Base-by-base conservation (phyloP, 2,329 filamentous ascomycete species). In the Ramichloridium luteum region DNA sequence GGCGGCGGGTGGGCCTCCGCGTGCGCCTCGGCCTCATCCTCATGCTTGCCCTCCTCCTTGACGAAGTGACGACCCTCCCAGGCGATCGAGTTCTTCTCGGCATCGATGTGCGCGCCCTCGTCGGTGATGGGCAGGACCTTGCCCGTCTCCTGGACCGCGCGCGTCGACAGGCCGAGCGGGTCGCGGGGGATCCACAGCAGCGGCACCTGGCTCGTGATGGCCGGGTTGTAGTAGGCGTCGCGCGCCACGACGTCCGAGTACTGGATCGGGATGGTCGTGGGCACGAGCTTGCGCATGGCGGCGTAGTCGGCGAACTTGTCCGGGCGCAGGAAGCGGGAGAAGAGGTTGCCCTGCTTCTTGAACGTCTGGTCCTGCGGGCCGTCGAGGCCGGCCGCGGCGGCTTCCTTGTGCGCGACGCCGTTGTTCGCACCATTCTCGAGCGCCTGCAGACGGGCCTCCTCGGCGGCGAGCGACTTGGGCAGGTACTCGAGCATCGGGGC, bases 161-260 rank as follows among this genome's bases (percentile, higher is more conserved):
- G 80, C 46, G 67, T 67, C 32, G 76, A 83, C 25, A 93, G 71
- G 6, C 83, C 80, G 14, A 75, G 70, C 1, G 68, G 59, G 48
- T 93, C 85, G 36, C 72, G 66, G 0, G 85, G 83, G 33, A 93
- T 80, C 85, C 85, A 93, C n/a, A 93, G 64, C 16, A 83, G 60
- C 2, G 81, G 80, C 1, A 70, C 57, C 44, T 66, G 43, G 38
- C 72, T 65, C 14, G 56, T 70, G 50, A 88, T 67, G 0, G 78
- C 69, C 0, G 84, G 82, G 40, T 85, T 76, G 55, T 71, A 72
- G 58, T 83, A 88, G 0, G 81, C 85, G 30, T 80, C 67, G 8
- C 65, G 62, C 50, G 79, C 72, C 2, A 72, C 61, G 30, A 76
- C 66, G 0, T 67, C 62, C 0, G 71, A 51, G 52, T 90, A 86